Evolutionary conservation across 306 rosid species (phyloP).

Genomic region (Pyrus betulifolia): DNA sequence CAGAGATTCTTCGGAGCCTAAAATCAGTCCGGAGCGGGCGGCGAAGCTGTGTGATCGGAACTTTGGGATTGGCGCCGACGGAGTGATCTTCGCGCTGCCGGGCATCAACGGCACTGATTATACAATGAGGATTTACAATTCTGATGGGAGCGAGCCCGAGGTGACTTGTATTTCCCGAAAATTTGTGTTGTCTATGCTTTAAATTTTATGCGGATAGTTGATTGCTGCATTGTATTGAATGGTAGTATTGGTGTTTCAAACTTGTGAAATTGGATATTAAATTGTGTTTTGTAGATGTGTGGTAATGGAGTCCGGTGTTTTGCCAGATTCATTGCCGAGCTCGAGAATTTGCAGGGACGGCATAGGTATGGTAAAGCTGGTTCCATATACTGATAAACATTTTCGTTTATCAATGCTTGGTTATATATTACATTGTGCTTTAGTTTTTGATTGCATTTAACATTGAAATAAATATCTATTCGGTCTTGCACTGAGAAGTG

Average conservation of each 20-base stretch:
- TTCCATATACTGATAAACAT: neutral
- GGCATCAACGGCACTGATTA: slow-evolving; percentile 68
- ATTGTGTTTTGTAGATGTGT: slow-evolving; percentile 52
- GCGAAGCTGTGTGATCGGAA: slow-evolving; percentile 77
- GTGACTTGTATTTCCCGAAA: slow-evolving; percentile 18
- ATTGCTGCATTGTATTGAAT: neutral
- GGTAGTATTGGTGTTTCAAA: neutral
- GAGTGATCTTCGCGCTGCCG: slow-evolving; percentile 70
- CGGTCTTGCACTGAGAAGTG: neutral
- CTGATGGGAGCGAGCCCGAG: slow-evolving; percentile 97
- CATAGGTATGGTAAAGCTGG: slow-evolving; percentile 41
- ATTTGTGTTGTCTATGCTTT: neutral
- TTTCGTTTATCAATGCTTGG: neutral
- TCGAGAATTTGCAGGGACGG: slow-evolving; percentile 69
- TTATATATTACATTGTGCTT: neutral
- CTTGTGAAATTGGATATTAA: neutral
- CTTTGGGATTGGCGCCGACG: slow-evolving; percentile 91
- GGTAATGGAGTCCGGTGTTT: slow-evolving; percentile 90
- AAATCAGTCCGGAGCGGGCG: slow-evolving; percentile 62
- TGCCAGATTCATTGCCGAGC: slow-evolving; percentile 70
- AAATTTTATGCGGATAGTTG: neutral
- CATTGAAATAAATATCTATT: neutral
- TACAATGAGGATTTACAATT: slow-evolving; percentile 79
- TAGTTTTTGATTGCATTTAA: neutral
- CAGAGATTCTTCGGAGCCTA: slow-evolving; percentile 71